phyloP scores from a whole-genome alignment of 2,329 filamentous ascomycete species.

The Fusarium odoratissimum region DNA sequence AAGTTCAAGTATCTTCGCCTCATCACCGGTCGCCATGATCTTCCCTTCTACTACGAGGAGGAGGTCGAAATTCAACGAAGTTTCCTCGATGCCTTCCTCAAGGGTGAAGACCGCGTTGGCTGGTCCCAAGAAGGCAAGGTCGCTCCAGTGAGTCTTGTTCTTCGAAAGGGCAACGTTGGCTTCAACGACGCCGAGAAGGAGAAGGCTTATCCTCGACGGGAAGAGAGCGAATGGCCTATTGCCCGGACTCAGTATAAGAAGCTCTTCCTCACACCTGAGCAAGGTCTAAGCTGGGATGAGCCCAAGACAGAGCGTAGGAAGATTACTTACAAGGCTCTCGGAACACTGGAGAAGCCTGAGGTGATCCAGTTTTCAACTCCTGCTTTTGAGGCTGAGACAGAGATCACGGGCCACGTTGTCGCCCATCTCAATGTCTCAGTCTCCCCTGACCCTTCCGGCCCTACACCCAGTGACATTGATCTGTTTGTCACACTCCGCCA shows the following conservation, averaged over 20 bases:
- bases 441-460: conserved; percentile 60
- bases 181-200: conserved; percentile 73
- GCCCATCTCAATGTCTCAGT: conserved; percentile 74
- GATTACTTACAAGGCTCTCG: conserved; percentile 69
- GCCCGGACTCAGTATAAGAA: conserved; percentile 72
- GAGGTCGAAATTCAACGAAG: conserved; percentile 74
- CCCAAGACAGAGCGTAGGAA: conserved; percentile 47
- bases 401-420: conserved; percentile 75
- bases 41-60: conserved; percentile 78
- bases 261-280: conserved; percentile 66
- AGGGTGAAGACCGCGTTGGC: conserved; percentile 71
- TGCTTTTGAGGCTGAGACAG: conserved; percentile 71
- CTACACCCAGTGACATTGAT: conserved; percentile 65
- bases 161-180: conserved; percentile 75
- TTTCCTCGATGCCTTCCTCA: conserved; percentile 78
- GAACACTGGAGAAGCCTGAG: conserved; percentile 65
- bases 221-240: conserved; percentile 75
- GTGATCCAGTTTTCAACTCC: conserved; percentile 67
- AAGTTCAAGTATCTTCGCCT: conserved; percentile 76
- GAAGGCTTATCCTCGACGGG: conserved; percentile 63
- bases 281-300: conserved; percentile 48
- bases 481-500: conserved; percentile 73
- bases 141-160: conserved; percentile 68
- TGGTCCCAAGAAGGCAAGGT: conserved; percentile 69
- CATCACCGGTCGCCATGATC: conserved; percentile 76